Evolutionary conservation across 176 grass and related monocot genomes (phyloP), one percentile per base, ranked within the genome.

Genomic region (Eleusine coracana): DNA sequence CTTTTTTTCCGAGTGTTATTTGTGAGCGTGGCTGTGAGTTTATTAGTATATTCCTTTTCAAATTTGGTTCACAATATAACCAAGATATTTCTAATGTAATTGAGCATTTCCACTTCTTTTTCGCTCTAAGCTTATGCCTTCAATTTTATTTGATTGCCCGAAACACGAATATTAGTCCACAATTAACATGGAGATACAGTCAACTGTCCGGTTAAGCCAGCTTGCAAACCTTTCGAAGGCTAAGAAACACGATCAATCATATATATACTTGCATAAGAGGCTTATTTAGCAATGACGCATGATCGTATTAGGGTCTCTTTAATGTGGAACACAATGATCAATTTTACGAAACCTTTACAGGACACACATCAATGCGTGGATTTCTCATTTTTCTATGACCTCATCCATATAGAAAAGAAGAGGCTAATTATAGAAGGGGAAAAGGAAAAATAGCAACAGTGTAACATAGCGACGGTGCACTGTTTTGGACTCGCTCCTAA

Each of bases 401-500:
- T 73, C 70, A 61, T 42, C 61, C 8, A 46, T 21, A 20, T 20
- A 31, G 41, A 36, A 62, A 80, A 75, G 18, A 67, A 38, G 18
- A 37, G 72, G 54, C 16, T 10, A 3, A 34, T 34, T 34, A 34
- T 34, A 34, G 45, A 27, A 65, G 28, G 60, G 20, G 64, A 12
- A 69, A 72, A 61, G 44, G 65, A 75, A 7, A 40, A 15, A 15
- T 18, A 54, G 11, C 31, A 40, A 74, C 6, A n/a, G 6, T 60
- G 58, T 17, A 54, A 34, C n/a, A 34, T 55, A 14, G 16, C 34
- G 59, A 38, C 63, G 66, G 56, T 64, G 80, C 6, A 12, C 13
- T 58, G 14, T 71, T 36, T 21, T 64, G 44, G 44, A 65, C 44
- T 63, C 67, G 49, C 36, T 80, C 74, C 64, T 55, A 50, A 61